These are phyloP conservation scores for Hypericum perforatum DNA, from an alignment of 345 rosid genomes.

Conservation along the genomic window DNA sequence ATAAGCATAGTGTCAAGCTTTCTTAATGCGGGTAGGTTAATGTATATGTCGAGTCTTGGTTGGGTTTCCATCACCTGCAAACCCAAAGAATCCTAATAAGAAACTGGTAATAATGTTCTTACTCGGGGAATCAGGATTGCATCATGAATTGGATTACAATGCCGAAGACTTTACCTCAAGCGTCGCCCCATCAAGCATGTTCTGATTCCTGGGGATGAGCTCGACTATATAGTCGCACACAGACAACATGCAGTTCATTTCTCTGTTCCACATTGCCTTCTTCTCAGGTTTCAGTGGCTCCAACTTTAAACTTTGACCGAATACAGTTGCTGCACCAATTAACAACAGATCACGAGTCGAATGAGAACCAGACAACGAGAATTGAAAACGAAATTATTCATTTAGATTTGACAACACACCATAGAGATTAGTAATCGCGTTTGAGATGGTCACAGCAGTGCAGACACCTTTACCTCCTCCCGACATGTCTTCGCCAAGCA, in stretches of 20 bases:
- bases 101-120: too few relatives aligned
- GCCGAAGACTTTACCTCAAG: constrained; percentile 42
- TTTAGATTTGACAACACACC: constrained; percentile 12
- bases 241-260: constrained; percentile 80
- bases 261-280: constrained; percentile 77
- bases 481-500: constrained; percentile 55
- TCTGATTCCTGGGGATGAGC: constrained; percentile 47
- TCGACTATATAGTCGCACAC: constrained; percentile 82
- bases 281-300: constrained; percentile 54
- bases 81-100: not conserved
- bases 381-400: not conserved
- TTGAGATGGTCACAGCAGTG: constrained; percentile 39
- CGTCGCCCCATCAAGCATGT: constrained; percentile 44
- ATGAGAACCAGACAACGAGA: not conserved
- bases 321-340: not conserved
- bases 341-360: not conserved
- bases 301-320: not conserved
- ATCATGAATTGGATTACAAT: constrained; percentile 1
- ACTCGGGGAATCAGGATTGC: not conserved
- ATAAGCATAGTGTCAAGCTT: constrained; percentile 81
- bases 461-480: constrained; percentile 42
- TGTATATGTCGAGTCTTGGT: constrained; percentile 61
- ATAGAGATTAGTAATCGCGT: constrained; percentile 29
- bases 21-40: constrained; percentile 77
- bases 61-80: constrained; percentile 65